Conservation (phyloP, 2,329 filamentous ascomycete species). For the Pseudophaeomoniella oleicola region DNA sequence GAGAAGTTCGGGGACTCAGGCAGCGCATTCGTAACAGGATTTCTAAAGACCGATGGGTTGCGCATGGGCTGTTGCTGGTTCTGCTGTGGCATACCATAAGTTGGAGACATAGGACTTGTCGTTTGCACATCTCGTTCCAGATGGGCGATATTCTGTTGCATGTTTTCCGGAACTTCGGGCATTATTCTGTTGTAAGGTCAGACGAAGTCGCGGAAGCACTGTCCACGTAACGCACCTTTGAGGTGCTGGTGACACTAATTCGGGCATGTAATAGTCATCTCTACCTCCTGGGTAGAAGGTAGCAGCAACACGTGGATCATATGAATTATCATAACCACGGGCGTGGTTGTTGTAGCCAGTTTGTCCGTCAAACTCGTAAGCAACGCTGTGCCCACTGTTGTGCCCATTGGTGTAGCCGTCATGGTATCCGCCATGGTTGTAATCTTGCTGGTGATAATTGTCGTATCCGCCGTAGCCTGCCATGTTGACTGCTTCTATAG, state of each 20-base stretch:
- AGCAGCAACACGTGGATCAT: constrained; percentile 32
- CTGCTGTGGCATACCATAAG: constrained; percentile 19
- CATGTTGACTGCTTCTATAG: background rate
- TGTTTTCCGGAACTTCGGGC: constrained; percentile 90
- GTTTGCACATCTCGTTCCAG: constrained; percentile 64
- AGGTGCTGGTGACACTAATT: constrained; percentile 54
- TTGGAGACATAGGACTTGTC: constrained; percentile 28
- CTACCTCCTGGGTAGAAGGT: constrained; percentile 54
- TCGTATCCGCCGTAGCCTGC: background rate
- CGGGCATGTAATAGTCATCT: constrained; percentile 56
- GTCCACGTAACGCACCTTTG: constrained; percentile 41
- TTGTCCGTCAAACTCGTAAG: background rate
- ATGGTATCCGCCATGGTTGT: background rate
- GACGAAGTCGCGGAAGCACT: no score
- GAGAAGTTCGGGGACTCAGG: constrained; percentile 63
- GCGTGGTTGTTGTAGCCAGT: background rate
- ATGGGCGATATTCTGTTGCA: constrained; percentile 85
- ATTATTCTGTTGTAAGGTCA: constrained; percentile 50
- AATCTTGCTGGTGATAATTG: background rate
- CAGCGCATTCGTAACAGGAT: constrained; percentile 13
- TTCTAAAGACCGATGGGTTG: constrained; percentile 15
- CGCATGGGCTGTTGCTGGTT: constrained; percentile 13
- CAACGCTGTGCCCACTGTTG: no score
- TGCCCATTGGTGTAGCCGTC: background rate
- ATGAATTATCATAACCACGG: background rate